A percentile compares a stretch with the other conserved stretches of the same genome.
Conservation (phyloP, 2,329 filamentous ascomycete genomes). For the Neurospora sp. region DNA sequence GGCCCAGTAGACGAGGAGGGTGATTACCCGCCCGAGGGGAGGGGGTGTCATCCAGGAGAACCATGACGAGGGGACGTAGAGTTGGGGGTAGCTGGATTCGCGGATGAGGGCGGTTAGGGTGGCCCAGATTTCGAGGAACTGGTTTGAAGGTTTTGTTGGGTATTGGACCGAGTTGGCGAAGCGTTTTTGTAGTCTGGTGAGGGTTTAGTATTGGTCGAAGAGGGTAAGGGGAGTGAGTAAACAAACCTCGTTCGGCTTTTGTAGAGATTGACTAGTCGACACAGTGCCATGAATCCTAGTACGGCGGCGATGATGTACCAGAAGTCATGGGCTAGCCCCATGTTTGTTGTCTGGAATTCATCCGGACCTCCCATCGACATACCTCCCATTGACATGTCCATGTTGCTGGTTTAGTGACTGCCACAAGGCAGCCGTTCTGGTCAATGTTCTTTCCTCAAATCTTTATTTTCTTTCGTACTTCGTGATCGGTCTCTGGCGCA, state of each 20-base stretch:
- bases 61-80: conserved; percentile 30
- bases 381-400: conserved; percentile 18
- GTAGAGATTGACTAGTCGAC: conserved; percentile 34
- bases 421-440: not conserved
- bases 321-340: conserved; percentile 42
- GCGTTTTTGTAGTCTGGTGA: conserved; percentile 36
- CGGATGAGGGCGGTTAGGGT: conserved; percentile 48
- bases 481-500: not conserved
- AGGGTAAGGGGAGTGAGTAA: not conserved
- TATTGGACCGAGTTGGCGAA: conserved; percentile 33
- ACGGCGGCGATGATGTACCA: conserved; percentile 50
- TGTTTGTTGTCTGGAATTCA: conserved; percentile 36
- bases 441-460: not conserved
- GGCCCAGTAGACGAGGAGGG: conserved; percentile 48
- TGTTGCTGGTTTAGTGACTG: not conserved
- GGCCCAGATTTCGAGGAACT: conserved; percentile 42
- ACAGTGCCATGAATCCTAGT: conserved; percentile 30
- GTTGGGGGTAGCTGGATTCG: conserved; percentile 47
- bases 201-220: not conserved
- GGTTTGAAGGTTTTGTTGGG: conserved; percentile 41
- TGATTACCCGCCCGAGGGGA: conserved; percentile 44
- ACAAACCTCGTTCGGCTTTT: conserved; percentile 33
- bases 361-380: conserved; percentile 23
- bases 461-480: not conserved
- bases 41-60: conserved; percentile 48